Evolutionary conservation across 2,329 filamentous ascomycete genomes (phyloP).

Genomic region (Didymella pinodella): DNA sequence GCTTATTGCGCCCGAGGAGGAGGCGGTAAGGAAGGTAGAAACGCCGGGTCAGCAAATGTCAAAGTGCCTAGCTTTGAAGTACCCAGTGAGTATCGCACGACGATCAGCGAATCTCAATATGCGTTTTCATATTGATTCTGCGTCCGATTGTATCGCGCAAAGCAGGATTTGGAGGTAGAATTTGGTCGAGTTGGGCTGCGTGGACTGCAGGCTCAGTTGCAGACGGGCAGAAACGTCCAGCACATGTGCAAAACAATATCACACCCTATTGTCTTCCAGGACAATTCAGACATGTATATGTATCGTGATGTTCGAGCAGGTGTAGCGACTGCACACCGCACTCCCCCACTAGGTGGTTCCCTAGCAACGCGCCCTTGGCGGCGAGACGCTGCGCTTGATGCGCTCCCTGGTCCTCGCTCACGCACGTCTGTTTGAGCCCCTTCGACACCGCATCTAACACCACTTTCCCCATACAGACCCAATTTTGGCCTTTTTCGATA

Average conservation of each 20-base stretch:
- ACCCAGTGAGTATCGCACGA: too few relatives aligned
- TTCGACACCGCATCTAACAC: conserved; percentile 22
- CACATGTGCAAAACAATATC: too few relatives aligned
- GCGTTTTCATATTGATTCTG: too few relatives aligned
- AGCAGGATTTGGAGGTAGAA: too few relatives aligned
- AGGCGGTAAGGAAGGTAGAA: background rate
- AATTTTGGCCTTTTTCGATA: conserved; percentile 21
- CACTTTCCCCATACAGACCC: conserved; percentile 23
- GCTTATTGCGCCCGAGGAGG: background rate
- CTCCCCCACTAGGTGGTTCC: conserved; percentile 16
- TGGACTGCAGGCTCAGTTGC: too few relatives aligned
- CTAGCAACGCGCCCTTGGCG: conserved; percentile 29
- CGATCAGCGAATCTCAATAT: too few relatives aligned
- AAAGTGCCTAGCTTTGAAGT: too few relatives aligned
- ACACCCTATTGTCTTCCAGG: too few relatives aligned
- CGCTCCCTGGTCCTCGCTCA: conserved; percentile 30
- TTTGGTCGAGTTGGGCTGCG: too few relatives aligned
- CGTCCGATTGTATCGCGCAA: too few relatives aligned
- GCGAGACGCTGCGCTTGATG: conserved; percentile 36
- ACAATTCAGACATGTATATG: background rate
- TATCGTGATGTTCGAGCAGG: background rate
- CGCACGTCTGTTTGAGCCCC: conserved; percentile 25
- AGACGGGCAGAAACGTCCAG: too few relatives aligned
- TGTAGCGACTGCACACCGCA: conserved; percentile 13
- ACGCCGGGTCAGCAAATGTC: background rate